Conservation (phyloP, 345 rosid species). For the Murraya koenigii region DNA sequence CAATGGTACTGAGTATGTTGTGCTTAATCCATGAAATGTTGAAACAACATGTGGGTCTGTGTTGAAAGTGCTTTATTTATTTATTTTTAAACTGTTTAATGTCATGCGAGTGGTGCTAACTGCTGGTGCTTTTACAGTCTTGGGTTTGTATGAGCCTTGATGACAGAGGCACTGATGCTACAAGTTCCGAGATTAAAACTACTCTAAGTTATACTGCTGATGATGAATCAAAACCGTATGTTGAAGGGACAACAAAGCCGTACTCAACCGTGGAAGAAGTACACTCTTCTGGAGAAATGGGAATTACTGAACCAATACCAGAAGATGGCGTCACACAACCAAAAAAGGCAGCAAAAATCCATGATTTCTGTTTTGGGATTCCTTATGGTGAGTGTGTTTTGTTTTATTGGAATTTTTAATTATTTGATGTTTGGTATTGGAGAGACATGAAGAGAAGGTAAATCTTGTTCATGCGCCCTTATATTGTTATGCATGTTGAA, state of each 20-base stretch:
- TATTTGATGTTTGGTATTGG: not conserved
- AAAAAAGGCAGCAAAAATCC: slow-evolving; percentile 64
- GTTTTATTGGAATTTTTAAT: not conserved
- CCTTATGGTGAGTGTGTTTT: slow-evolving; percentile 73
- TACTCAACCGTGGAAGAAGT: slow-evolving; percentile 29
- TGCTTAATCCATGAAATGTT: not conserved
- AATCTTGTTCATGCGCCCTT: not conserved
- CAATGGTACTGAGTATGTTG: not conserved
- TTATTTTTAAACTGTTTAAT: not conserved
- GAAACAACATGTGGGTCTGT: not conserved
- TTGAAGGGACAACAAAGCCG: slow-evolving; percentile 32
- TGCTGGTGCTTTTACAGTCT: slow-evolving; percentile 32
- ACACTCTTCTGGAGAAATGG: slow-evolving; percentile 14
- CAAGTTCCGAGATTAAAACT: slow-evolving; percentile 28
- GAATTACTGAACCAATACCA: slow-evolving; percentile 23
- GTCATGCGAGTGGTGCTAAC: slow-evolving; percentile 1
- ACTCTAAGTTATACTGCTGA: slow-evolving; percentile 39
- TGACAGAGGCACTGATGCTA: slow-evolving; percentile 32
- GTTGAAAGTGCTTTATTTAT: not conserved
- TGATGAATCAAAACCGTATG: slow-evolving; percentile 38
- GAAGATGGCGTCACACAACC: slow-evolving; percentile 37
- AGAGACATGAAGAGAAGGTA: not conserved
- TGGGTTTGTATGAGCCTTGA: slow-evolving; percentile 50
- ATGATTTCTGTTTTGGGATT: slow-evolving; percentile 93
- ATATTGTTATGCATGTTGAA: not conserved